These are phyloP conservation scores for Cornus suecica DNA, from an alignment of 148 eudicot species.

Conservation along the genomic window DNA sequence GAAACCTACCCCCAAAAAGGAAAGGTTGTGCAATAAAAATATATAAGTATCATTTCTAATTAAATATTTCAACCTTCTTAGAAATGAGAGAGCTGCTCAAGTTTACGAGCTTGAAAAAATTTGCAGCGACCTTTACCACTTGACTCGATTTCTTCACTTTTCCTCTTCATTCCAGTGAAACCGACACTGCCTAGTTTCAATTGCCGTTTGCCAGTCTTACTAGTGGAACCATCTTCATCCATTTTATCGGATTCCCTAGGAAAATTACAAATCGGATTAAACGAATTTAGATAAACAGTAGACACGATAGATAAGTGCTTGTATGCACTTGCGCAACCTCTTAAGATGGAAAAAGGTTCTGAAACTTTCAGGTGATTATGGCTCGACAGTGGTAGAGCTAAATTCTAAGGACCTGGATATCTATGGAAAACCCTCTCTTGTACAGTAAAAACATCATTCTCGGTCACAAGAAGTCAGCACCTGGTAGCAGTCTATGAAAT, in stretches of 20 bases:
- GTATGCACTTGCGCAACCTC: background rate
- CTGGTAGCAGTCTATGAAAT: too few relatives aligned
- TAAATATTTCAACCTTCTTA: conserved; percentile 17
- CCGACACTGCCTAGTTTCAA: conserved; percentile 65
- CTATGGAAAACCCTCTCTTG: background rate
- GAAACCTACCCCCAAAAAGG: too few relatives aligned
- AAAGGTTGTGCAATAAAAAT: background rate
- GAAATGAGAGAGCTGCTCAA: conserved; percentile 68
- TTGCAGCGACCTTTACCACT: conserved; percentile 90
- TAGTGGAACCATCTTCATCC: conserved; percentile 59
- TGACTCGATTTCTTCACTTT: conserved; percentile 80
- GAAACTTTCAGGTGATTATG: background rate
- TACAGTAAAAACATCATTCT: background rate
- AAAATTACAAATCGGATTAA: conserved; percentile 3
- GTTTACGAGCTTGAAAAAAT: conserved; percentile 90
- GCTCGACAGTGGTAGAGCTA: background rate
- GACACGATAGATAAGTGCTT: background rate
- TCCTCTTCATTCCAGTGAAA: conserved; percentile 66
- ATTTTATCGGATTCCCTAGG: conserved; percentile 71
- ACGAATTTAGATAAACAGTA: background rate
- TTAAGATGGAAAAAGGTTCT: background rate
- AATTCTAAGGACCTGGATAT: background rate
- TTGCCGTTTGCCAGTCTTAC: conserved; percentile 63
- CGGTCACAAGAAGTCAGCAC: background rate
- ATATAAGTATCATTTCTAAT: background rate